A percentile compares a stretch with the other conserved stretches of the same genome.
phyloP scores from a whole-genome alignment of 371 early-diverging fungal species.

The Mucor piriformis region DNA sequence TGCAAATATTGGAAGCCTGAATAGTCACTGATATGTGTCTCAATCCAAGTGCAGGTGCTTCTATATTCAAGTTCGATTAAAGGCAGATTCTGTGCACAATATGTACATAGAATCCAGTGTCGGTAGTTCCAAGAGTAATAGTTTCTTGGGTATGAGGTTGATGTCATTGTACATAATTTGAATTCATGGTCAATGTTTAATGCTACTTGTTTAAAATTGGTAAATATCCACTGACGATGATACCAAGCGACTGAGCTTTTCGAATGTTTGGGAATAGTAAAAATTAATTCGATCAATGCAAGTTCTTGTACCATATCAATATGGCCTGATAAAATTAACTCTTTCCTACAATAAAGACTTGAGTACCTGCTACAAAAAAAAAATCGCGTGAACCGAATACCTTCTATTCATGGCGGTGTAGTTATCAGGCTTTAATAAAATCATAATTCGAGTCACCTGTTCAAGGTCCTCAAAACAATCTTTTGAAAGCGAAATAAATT shows the following conservation, averaged over 20 bases:
- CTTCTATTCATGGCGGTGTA: conserved; percentile 60
- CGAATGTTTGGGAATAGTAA: conserved; percentile 59
- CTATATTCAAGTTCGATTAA: conserved; percentile 29
- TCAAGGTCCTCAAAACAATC: conserved; percentile 11
- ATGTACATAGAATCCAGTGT: conserved; percentile 43
- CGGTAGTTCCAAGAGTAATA: conserved; percentile 64
- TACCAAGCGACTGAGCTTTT: conserved; percentile 62
- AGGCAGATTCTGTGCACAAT: background rate
- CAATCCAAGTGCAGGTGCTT: conserved; percentile 39
- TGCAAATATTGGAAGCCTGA: conserved; percentile 60
- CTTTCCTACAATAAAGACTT: conserved; percentile 40
- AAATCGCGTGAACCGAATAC: conserved; percentile 21
- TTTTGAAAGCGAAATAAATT: conserved; percentile 10
- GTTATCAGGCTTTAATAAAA: conserved; percentile 58
- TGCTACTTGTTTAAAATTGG: background rate
- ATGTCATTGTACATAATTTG: conserved; percentile 37
- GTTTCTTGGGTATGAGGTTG: conserved; percentile 51
- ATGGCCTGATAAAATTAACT: conserved; percentile 29
- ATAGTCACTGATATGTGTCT: conserved; percentile 58
- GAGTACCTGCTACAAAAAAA: background rate
- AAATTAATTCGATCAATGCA: conserved; percentile 42
- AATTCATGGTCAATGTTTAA: conserved; percentile 40
- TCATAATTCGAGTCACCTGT: conserved; percentile 39
- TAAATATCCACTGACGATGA: conserved; percentile 46
- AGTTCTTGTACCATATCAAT: conserved; percentile 41